A percentile compares a stretch with the other conserved stretches of the same genome.
Evolutionary conservation across 116 monocot genomes (phyloP).

Genomic region (Phalaenopsis hybrid): DNA sequence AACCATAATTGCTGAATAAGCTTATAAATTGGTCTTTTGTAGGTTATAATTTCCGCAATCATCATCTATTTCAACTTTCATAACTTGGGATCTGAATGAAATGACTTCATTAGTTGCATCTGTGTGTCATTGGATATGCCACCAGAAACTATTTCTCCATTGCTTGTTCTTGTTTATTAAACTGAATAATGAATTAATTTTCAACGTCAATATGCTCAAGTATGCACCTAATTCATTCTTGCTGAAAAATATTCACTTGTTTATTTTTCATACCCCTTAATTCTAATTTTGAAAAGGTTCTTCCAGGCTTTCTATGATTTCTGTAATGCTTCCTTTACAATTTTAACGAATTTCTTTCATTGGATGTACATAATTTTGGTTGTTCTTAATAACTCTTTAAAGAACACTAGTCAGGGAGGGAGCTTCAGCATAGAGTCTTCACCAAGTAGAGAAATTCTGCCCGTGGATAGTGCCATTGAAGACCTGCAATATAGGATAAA

Average conservation of each 20-base stretch:
- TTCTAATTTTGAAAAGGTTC: background rate
- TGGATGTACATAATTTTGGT: no score
- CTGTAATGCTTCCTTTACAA: background rate
- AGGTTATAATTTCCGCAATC: no score
- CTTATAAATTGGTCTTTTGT: no score
- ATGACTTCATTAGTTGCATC: background rate
- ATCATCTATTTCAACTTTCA: no score
- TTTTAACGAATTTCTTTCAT: background rate
- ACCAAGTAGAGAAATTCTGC: conserved; percentile 23
- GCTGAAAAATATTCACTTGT: background rate
- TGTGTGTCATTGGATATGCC: background rate
- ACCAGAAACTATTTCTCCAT: background rate
- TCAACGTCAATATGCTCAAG: background rate
- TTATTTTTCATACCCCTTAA: background rate
- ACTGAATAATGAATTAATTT: background rate
- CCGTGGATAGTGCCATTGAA: conserved; percentile 43
- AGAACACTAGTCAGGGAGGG: conserved; percentile 42
- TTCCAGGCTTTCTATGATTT: no score
- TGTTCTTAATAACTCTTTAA: background rate
- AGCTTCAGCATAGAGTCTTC: conserved; percentile 36
- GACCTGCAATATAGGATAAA: conserved; percentile 71
- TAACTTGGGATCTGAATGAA: background rate
- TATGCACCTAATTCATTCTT: background rate
- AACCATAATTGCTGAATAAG: no score
- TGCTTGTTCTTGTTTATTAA: background rate